phyloP scores from a whole-genome alignment of 345 rosid genomes.

The Linum tenue region DNA sequence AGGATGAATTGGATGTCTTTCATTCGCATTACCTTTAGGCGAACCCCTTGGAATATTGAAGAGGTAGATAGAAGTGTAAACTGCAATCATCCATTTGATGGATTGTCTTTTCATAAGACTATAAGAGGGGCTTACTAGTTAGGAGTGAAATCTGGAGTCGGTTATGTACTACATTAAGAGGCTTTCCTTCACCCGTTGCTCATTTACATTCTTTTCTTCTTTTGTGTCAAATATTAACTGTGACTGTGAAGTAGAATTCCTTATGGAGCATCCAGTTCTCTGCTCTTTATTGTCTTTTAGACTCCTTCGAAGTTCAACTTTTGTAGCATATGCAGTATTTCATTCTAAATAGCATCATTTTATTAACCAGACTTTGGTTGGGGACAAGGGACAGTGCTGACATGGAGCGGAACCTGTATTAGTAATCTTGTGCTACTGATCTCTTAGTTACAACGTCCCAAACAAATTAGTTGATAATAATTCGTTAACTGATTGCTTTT shows the following conservation, averaged over 20 bases:
- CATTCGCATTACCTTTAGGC: background rate
- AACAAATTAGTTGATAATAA: background rate
- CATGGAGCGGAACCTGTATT: background rate
- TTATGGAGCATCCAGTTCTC: background rate
- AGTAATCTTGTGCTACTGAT: background rate
- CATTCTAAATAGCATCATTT: background rate
- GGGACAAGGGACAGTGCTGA: background rate
- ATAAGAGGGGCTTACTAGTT: background rate
- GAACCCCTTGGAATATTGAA: background rate
- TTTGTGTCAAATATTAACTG: background rate
- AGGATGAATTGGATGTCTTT: background rate
- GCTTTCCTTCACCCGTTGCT: too few species aligned
- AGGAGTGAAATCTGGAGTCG: background rate
- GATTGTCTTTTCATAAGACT: too few species aligned
- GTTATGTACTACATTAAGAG: too few species aligned
- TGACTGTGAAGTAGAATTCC: slow-evolving; percentile 9
- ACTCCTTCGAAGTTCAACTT: background rate
- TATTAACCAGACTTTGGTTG: background rate
- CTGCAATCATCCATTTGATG: background rate
- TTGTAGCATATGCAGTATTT: background rate
- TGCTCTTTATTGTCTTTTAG: background rate
- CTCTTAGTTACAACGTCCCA: background rate
- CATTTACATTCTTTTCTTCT: too few species aligned
- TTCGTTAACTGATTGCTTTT: too few species aligned
- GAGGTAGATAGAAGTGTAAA: background rate